Percentiles rank a stretch among this genome's conserved stretches.
These are phyloP conservation scores for Dactylella cylindrospora DNA, from an alignment of 2,329 filamentous ascomycete genomes.

Conservation along the genomic window DNA sequence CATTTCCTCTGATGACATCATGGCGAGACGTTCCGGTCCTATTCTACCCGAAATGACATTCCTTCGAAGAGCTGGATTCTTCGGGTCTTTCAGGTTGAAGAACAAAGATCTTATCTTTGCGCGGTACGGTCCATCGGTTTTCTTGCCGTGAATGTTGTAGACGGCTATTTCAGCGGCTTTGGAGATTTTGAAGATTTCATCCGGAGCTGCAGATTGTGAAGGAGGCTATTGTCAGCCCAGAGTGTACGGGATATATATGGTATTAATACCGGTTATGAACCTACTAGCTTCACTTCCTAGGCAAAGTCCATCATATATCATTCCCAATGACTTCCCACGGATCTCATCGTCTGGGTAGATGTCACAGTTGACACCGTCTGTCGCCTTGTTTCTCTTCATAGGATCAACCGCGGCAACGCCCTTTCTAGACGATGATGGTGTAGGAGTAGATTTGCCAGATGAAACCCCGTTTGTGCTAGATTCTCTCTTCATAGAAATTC, in stretches of 20 bases:
- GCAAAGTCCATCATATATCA: constrained; percentile 91
- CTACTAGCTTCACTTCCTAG: constrained; percentile 60
- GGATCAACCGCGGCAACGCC: constrained; percentile 61
- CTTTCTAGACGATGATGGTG: constrained; percentile 7
- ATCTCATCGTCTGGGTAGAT: constrained; percentile 68
- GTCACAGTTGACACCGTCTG: constrained; percentile 76
- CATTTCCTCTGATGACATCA: constrained; percentile 86
- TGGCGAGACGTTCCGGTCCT: constrained; percentile 70
- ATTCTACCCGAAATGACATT: constrained; percentile 77
- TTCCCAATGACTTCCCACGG: constrained; percentile 81
- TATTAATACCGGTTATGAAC: constrained; percentile 5
- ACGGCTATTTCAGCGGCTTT: constrained; percentile 77
- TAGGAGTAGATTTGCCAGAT: constrained; percentile 24
- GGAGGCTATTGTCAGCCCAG: not conserved
- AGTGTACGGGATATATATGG: not conserved
- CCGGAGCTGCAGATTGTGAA: constrained; percentile 56
- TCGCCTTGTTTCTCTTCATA: constrained; percentile 77
- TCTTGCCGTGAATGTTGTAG: constrained; percentile 68
- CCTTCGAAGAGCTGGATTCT: constrained; percentile 73
- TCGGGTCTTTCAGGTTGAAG: constrained; percentile 91
- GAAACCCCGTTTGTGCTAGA: constrained; percentile 35
- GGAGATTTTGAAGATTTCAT: constrained; percentile 66
- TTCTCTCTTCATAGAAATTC: constrained; percentile 47
- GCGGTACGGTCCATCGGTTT: constrained; percentile 73
- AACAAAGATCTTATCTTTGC: constrained; percentile 89